Evolutionary conservation across 345 rosid genomes (phyloP).

Genomic region (Eucalyptus regnans): DNA sequence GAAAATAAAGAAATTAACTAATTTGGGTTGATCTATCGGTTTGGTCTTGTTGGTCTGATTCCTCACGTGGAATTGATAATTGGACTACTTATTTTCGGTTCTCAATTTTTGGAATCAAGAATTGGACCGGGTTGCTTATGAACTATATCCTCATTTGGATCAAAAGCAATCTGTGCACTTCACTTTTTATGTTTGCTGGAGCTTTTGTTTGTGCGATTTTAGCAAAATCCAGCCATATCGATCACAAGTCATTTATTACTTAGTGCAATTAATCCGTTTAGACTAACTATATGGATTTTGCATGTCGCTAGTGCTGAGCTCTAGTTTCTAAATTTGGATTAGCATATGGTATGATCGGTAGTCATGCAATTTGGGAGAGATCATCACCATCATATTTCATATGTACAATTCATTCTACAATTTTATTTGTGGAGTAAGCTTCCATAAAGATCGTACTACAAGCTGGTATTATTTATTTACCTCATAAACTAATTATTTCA

Average conservation of each 20-base stretch:
- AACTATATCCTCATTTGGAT: neutral
- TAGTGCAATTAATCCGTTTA: neutral
- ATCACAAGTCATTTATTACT: neutral
- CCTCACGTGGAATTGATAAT: no score
- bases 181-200: neutral
- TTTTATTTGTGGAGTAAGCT: neutral
- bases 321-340: neutral
- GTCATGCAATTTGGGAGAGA: neutral
- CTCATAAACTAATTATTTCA: neutral
- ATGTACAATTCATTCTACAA: neutral
- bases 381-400: neutral
- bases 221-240: neutral
- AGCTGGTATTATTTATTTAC: neutral
- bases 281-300: neutral
- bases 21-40: neutral
- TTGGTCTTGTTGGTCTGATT: neutral
- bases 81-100: fast-evolving
- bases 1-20: neutral
- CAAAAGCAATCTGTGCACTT: neutral
- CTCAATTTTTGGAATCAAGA: no score
- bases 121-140: neutral
- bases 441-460: neutral
- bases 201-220: neutral
- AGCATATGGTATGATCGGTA: neutral
- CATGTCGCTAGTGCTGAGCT: neutral